Evolutionary conservation across 1,284 basidiomycete species (phyloP).

Genomic region (Mycena sp.): DNA sequence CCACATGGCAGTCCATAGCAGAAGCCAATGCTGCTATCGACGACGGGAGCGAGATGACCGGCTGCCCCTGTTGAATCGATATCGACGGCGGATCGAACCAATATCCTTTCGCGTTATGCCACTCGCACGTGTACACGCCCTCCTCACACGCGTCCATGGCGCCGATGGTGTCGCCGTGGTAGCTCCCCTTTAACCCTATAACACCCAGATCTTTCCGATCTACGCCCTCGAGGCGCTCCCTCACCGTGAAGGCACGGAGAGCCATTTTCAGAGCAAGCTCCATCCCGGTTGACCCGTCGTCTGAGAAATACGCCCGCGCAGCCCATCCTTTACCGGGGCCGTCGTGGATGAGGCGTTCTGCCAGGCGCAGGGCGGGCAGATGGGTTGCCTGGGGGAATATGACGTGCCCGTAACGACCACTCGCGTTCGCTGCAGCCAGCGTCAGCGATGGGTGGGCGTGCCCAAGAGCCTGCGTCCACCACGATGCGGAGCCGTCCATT

Average conservation of each 20-base stretch:
- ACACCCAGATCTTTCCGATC: conserved; percentile 78
- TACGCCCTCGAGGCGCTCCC: conserved; percentile 48
- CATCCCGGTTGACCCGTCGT: conserved; percentile 96
- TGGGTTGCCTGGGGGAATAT: conserved; percentile 94
- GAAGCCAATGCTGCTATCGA: conserved; percentile 50
- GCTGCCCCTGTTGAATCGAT: conserved; percentile 69
- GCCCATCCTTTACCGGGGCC: conserved; percentile 93
- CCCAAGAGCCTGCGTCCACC: conserved; percentile 98
- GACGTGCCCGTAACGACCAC: conserved; percentile 96
- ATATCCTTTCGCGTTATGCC: conserved; percentile 92
- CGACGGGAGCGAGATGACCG: conserved; percentile 68
- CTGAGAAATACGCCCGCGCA: conserved; percentile 89
- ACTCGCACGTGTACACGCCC: conserved; percentile 95
- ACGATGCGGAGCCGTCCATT: conserved; percentile 94
- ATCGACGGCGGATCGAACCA: conserved; percentile 94
- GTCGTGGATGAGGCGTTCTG: conserved; percentile 72
- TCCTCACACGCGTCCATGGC: conserved; percentile 96
- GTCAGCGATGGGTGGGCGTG: conserved; percentile 84
- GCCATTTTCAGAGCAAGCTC: conserved; percentile 99
- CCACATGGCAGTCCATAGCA: conserved; percentile 26
- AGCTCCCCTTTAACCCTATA: conserved; percentile 91
- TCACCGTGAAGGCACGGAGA: conserved; percentile 73
- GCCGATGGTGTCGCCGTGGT: conserved; percentile 98
- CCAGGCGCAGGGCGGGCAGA: conserved; percentile 83
- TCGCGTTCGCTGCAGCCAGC: conserved; percentile 88